Evolutionary conservation across 768 basidiomycete species (phyloP).

Genomic region (Lentinula lateritia): DNA sequence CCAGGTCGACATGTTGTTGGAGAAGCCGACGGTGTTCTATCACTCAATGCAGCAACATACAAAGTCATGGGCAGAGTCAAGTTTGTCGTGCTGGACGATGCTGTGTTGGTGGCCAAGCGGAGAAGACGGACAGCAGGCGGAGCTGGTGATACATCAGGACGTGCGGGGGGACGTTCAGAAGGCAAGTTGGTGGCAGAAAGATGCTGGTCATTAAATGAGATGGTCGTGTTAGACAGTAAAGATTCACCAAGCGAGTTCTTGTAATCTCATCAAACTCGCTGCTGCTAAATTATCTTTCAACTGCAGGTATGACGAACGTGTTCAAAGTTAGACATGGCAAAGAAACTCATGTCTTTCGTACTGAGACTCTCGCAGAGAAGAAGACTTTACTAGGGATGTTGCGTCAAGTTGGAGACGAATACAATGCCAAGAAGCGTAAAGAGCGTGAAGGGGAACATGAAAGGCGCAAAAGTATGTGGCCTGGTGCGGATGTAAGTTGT

Average conservation of each 20-base stretch:
- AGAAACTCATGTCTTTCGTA: constrained; percentile 92
- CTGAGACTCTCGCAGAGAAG: constrained; percentile 79
- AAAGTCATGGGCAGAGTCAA: constrained; percentile 83
- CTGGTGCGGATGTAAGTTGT: constrained; percentile 33
- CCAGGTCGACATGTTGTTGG: constrained; percentile 88
- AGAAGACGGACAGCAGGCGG: constrained; percentile 56
- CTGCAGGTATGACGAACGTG: constrained; percentile 81
- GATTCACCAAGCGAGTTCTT: constrained; percentile 75
- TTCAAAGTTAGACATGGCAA: constrained; percentile 93
- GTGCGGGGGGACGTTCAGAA: constrained; percentile 42
- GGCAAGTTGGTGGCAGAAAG: constrained; percentile 87
- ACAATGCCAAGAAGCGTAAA: constrained; percentile 82
- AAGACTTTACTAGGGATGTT: constrained; percentile 80
- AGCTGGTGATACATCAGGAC: constrained; percentile 29
- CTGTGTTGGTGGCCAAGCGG: constrained; percentile 81
- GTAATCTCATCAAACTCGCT: neutral
- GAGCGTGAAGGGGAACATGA: constrained; percentile 94
- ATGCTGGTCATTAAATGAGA: constrained; percentile 91
- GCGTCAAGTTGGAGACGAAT: constrained; percentile 89
- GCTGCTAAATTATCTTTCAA: neutral
- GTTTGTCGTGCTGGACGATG: constrained; percentile 88
- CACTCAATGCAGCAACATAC: constrained; percentile 93
- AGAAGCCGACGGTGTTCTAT: constrained; percentile 77
- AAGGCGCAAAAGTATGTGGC: constrained; percentile 73
- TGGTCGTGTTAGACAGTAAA: constrained; percentile 93